Base-by-base conservation (phyloP, 495 filamentous ascomycete genomes). In the Podospora australis region DNA sequence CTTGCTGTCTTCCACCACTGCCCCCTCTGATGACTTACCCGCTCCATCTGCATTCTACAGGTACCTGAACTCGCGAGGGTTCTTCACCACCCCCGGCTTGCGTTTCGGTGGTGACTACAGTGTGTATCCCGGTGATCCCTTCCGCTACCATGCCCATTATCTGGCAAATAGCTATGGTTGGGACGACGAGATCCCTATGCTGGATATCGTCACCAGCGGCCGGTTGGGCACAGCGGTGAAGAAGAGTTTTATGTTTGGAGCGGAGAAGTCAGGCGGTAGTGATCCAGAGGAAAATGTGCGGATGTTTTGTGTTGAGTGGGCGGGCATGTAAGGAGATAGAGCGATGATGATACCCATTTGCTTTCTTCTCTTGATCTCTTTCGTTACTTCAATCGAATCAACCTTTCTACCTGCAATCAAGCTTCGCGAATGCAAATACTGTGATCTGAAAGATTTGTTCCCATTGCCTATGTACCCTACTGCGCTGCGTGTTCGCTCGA, bases 131-230 rank as follows among this genome's bases (percentile, higher is more conserved):
- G 94, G 94, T 25, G 92, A 98, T 65, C 87, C 92, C 0, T 70
- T 97, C 22, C 84, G 94, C 8, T 98, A 91, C 67, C 92, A 98
- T 65, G 87, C 85, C 26, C 92, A 97, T 64, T 97, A 96, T 60
- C 67, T 95, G 47, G 85, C 82, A 20, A 81, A 80, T 16, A 79
- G 84, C 23, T 74, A 83, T 40, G 85, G 78, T 6, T 96, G 88
- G 88, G 85, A 98, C 52, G 76, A 96, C 54, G 77, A 91, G 59
- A 79, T 97, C 42, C 74, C 85, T 40, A 70, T 97, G 62, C 74
- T 94, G 49, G 84, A 92, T 53, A 69, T 98, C 19, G 80, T 97
- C 26, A 84, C 80, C 14, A 88, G 88, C 2, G 94, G 94, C 5
- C 71, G 92, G 53, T 60, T 98, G 52, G 92, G 88, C 1, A 97